Percentiles rank a stretch among this genome's conserved stretches.
Conservation (phyloP, 2,329 filamentous ascomycete genomes). For the Aspergillaceae sp. region DNA sequence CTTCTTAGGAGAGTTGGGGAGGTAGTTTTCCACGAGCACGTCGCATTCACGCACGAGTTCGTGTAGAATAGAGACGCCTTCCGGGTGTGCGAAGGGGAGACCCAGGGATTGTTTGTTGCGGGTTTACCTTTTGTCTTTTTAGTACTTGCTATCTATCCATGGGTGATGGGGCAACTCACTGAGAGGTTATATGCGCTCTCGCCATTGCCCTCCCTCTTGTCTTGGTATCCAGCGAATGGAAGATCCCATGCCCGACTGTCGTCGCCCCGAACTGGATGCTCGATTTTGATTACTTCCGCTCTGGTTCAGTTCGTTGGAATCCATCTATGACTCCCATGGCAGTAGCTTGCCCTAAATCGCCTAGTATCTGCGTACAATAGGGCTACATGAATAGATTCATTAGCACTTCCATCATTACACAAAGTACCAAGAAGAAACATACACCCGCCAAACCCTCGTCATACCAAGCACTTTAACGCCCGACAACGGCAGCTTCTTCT, state of each 20-base stretch:
- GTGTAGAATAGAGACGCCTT: conserved; percentile 80
- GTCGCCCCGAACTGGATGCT: conserved; percentile 83
- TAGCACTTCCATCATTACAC: no score
- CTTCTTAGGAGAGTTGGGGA: conserved; percentile 80
- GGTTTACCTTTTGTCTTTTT: conserved; percentile 59
- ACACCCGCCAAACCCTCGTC: conserved; percentile 78
- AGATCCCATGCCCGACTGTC: conserved; percentile 96
- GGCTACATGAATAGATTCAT: conserved; percentile 59
- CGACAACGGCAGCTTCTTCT: conserved; percentile 7
- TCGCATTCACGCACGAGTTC: conserved; percentile 76
- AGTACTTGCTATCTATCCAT: not conserved
- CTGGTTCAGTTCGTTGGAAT: conserved; percentile 36
- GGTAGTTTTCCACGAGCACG: conserved; percentile 92
- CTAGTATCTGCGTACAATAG: conserved; percentile 93
- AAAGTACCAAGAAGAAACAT: conserved; percentile 31
- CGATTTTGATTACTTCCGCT: conserved; percentile 94
- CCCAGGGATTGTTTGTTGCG: conserved; percentile 94
- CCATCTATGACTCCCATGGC: not conserved
- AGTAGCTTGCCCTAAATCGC: conserved; percentile 76
- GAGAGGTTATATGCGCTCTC: conserved; percentile 93
- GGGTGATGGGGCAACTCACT: conserved; percentile 42
- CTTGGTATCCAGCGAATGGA: conserved; percentile 73
- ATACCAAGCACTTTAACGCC: conserved; percentile 8
- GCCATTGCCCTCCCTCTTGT: conserved; percentile 56
- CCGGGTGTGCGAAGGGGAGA: conserved; percentile 77